Evolutionary conservation across 2,329 filamentous ascomycete genomes (phyloP).

Genomic region (Pseudocercospora musae): DNA sequence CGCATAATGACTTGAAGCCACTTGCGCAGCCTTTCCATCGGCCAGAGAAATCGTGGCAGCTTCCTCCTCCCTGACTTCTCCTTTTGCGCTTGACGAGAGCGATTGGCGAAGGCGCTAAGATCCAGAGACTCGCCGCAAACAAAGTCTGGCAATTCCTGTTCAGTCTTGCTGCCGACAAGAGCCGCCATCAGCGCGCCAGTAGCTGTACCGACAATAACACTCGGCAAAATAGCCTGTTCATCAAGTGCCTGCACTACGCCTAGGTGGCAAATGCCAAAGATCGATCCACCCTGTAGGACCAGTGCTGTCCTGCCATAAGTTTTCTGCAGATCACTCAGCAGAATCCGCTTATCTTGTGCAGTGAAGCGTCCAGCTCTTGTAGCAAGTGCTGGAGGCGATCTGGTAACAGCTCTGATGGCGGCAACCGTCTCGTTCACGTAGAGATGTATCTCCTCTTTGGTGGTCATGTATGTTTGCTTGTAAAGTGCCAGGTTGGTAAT

Average conservation of each 20-base stretch:
- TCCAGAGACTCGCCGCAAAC: slow-evolving; percentile 78
- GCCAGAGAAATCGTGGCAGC: slow-evolving; percentile 63
- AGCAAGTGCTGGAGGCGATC: slow-evolving; percentile 53
- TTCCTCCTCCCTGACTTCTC: slow-evolving; percentile 54
- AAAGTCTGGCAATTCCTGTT: slow-evolving; percentile 75
- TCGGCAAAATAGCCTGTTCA: slow-evolving; percentile 70
- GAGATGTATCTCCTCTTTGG: slow-evolving; percentile 86
- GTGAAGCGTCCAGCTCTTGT: slow-evolving; percentile 46
- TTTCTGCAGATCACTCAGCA: slow-evolving; percentile 84
- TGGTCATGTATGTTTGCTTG: slow-evolving; percentile 83
- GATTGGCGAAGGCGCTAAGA: slow-evolving; percentile 68
- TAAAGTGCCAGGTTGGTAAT: slow-evolving; percentile 80
- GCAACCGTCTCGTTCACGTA: slow-evolving; percentile 82
- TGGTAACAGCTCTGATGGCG: slow-evolving; percentile 72
- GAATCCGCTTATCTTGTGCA: slow-evolving; percentile 77
- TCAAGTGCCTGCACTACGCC: slow-evolving; percentile 80
- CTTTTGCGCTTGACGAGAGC: slow-evolving; percentile 31
- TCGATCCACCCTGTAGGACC: slow-evolving; percentile 78
- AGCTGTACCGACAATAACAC: slow-evolving; percentile 87
- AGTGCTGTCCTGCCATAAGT: slow-evolving; percentile 81
- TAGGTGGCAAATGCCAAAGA: slow-evolving; percentile 89
- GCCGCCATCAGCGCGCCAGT: slow-evolving; percentile 88
- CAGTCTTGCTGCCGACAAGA: slow-evolving; percentile 79
- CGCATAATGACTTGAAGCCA: slow-evolving; percentile 59
- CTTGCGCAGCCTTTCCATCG: slow-evolving; percentile 55